Evolutionary conservation across 108 stramenopile genomes (phyloP).

Genomic region (Nannochloropsis oceanica): DNA sequence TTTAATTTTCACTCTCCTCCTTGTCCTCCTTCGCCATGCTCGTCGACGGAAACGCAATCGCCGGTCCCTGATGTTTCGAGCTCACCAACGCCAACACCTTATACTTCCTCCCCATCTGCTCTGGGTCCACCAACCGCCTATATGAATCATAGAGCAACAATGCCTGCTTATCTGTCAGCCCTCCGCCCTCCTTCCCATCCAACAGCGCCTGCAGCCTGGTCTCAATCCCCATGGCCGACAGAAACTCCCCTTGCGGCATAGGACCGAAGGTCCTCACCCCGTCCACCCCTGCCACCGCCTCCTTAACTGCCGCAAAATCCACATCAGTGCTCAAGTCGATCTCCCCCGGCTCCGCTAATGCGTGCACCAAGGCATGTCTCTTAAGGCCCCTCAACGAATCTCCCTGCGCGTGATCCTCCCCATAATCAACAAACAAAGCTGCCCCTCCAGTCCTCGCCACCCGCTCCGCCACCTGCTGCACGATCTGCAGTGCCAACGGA

Average conservation of each 20-base stretch:
- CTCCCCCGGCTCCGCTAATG: conserved; percentile 63
- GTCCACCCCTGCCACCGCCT: background rate
- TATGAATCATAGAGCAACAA: conserved; percentile 48
- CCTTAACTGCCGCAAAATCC: conserved; percentile 52
- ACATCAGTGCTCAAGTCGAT: conserved; percentile 94
- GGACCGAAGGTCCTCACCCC: conserved; percentile 57
- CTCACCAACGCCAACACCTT: conserved; percentile 25
- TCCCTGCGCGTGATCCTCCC: conserved; percentile 57
- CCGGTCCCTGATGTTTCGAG: background rate
- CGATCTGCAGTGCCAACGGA: conserved; percentile 64
- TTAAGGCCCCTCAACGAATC: conserved; percentile 79
- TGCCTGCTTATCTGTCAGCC: background rate
- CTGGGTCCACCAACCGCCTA: conserved; percentile 54
- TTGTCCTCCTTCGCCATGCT: background rate
- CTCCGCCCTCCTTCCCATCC: background rate
- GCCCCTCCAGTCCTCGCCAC: conserved; percentile 56
- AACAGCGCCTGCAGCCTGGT: conserved; percentile 55
- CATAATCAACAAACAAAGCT: conserved; percentile 91
- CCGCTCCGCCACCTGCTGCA: conserved; percentile 63
- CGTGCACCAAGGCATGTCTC: conserved; percentile 63
- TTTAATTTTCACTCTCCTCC: background rate
- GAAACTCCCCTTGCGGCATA: conserved; percentile 69
- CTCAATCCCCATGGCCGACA: conserved; percentile 74
- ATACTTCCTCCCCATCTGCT: conserved; percentile 68
- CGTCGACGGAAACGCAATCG: background rate